Evolutionary conservation across 768 basidiomycete species (phyloP).

Genomic region (Pisolithus sp.): DNA sequence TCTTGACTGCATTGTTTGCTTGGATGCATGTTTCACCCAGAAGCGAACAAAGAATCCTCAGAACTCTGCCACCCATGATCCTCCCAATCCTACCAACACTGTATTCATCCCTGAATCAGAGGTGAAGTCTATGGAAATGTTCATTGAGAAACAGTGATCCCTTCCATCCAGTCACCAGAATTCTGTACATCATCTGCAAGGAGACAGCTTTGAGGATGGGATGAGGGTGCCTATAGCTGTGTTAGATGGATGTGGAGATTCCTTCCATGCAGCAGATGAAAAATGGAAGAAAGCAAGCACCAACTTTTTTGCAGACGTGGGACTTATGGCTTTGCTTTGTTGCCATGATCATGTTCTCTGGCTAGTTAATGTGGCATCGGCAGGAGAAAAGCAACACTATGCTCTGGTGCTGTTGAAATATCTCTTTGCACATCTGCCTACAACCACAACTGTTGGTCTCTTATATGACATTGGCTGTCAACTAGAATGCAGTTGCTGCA

Average conservation of each 20-base stretch:
- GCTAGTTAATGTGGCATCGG: too few species aligned
- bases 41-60: too few species aligned
- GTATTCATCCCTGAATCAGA: conserved; percentile 12
- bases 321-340: conserved; percentile 13
- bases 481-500: too few species aligned
- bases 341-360: conserved; percentile 13
- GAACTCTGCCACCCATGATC: neutral
- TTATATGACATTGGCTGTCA: too few species aligned
- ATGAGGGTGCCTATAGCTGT: conserved; percentile 24
- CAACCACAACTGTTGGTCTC: too few species aligned
- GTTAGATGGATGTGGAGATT: conserved; percentile 28
- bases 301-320: conserved; percentile 10
- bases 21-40: too few species aligned
- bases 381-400: too few species aligned
- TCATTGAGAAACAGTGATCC: neutral
- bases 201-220: conserved; percentile 12
- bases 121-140: conserved; percentile 13
- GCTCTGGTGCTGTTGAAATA: neutral
- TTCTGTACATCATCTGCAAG: neutral
- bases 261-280: conserved; percentile 19
- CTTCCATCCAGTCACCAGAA: neutral
- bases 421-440: conserved; percentile 2
- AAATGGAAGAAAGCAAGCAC: conserved; percentile 14
- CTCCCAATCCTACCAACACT: neutral
- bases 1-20: too few species aligned